phyloP scores from a whole-genome alignment of 2,329 filamentous ascomycete genomes.

The Diplodia mutila region DNA sequence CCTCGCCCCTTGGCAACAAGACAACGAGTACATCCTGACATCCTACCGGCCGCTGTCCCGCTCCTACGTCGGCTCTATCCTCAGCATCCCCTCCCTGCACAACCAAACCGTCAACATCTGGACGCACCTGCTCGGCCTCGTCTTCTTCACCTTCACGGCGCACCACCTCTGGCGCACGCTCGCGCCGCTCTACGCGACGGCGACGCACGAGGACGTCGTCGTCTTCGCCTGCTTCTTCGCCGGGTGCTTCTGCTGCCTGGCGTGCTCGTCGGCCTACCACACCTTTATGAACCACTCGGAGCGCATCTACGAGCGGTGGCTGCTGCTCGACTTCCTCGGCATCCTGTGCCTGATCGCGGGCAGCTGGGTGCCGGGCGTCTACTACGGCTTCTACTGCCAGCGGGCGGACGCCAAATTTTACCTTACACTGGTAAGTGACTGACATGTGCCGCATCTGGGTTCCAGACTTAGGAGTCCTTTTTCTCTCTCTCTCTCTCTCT shows the following conservation, averaged over 20 bases:
- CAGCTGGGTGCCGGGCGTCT: conserved; percentile 82
- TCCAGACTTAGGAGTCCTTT: no score
- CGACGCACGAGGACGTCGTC: conserved; percentile 40
- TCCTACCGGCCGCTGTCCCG: conserved; percentile 67
- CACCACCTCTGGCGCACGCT: conserved; percentile 33
- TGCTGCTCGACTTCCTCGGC: conserved; percentile 91
- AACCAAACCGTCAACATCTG: conserved; percentile 75
- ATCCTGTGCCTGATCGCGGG: conserved; percentile 92
- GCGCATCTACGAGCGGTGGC: conserved; percentile 77
- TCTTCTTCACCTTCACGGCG: conserved; percentile 32
- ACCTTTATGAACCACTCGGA: conserved; percentile 83
- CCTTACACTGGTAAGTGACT: conserved; percentile 36
- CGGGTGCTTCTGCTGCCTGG: conserved; percentile 49
- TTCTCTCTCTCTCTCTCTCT: no score
- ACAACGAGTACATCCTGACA: conserved; percentile 70
- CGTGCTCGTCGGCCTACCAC: conserved; percentile 72
- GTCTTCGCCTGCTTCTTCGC: conserved; percentile 45
- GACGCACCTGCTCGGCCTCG: conserved; percentile 59
- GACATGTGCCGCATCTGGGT: no score
- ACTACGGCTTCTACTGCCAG: conserved; percentile 56
- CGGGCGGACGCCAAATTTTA: conserved; percentile 42
- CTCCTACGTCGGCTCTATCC: conserved; percentile 62
- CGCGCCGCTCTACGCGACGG: conserved; percentile 38
- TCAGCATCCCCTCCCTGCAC: conserved; percentile 66
- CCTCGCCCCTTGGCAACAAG: conserved; percentile 53